Evolutionary conservation across 1,284 basidiomycete species (phyloP).

Genomic region (Erythrobasidium hasegawianum): DNA sequence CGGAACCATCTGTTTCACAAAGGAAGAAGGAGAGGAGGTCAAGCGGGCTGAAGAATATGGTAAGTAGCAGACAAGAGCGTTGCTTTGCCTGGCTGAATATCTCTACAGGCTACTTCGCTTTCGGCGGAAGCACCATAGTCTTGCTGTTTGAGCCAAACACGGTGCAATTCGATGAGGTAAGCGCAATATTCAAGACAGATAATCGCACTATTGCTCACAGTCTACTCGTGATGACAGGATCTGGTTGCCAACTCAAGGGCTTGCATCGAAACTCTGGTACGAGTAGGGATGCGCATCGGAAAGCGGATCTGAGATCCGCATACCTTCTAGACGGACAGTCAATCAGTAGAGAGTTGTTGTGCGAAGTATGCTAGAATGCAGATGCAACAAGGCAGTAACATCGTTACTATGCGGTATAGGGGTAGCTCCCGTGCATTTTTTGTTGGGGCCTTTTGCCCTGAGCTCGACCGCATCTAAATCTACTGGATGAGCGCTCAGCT

Average conservation of each 20-base stretch:
- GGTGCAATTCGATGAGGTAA: conserved; percentile 73
- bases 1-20: conserved; percentile 77
- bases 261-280: conserved; percentile 51
- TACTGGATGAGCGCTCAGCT: not conserved
- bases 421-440: no score
- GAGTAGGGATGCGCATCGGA: conserved; percentile 73
- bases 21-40: conserved; percentile 74
- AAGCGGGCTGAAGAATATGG: conserved; percentile 80
- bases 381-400: no score
- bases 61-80: conserved; percentile 41
- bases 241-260: conserved; percentile 44
- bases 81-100: not conserved
- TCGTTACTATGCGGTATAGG: no score
- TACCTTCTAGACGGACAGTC: no score
- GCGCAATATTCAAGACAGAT: no score
- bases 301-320: conserved; percentile 10
- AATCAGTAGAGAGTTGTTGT: no score
- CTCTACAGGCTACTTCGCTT: conserved; percentile 69
- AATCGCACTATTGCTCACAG: no score
- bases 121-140: conserved; percentile 87
- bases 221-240: no score
- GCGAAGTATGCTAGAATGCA: no score
- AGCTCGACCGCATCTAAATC: not conserved
- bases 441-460: no score
- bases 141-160: conserved; percentile 75